Evolutionary conservation across 2,329 filamentous ascomycete genomes (phyloP), one percentile per base, ranked within the genome.

Genomic region (Pleomassaria siparia): DNA sequence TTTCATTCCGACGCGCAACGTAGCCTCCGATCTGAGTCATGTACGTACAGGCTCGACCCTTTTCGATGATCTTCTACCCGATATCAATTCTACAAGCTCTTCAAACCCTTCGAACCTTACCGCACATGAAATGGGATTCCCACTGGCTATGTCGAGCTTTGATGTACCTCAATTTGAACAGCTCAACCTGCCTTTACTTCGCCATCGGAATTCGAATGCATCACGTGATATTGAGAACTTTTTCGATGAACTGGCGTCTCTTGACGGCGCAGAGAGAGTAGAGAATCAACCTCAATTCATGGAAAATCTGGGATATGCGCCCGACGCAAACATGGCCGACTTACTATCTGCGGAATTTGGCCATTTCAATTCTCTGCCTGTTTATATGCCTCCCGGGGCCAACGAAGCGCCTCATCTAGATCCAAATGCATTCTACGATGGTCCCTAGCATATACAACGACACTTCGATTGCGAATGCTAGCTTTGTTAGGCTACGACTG

Each of bases 221-320:
- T 42, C 70, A 53, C 51, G 73, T 65, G 46, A 79, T 61, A 69
- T 66, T 50, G 78, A 81, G 51, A 77, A 76, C 13, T 73, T 82
- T 43, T 82, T 83, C 50, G 80, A 83, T 43, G 80, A 83, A 53
- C 64, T 84, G 29, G 80, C 80, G 2, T 79, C 80, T 8, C 67
- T 83, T 25, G 81, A 83, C 56, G 78, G 75, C 2, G 74, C 74
- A 18, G 76, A 81, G 44, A 70, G 72, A 28, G 68, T 80, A 36
- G 79, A 81, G 21, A 74, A 77, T 11, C 81, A 85, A 53, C 75
- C 80, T 2, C 80, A 84, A 52, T 86, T 86, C 57, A 84, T 86
- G 82, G 77, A 81, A 36, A 86, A 86, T 55, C 72, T 87, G 16
- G 84, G 84, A 0, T 85, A 86, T 61, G 81, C 79, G 1, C 83